Base-by-base conservation (phyloP, 2,329 filamentous ascomycete species). In the Colletotrichum tabaci region DNA sequence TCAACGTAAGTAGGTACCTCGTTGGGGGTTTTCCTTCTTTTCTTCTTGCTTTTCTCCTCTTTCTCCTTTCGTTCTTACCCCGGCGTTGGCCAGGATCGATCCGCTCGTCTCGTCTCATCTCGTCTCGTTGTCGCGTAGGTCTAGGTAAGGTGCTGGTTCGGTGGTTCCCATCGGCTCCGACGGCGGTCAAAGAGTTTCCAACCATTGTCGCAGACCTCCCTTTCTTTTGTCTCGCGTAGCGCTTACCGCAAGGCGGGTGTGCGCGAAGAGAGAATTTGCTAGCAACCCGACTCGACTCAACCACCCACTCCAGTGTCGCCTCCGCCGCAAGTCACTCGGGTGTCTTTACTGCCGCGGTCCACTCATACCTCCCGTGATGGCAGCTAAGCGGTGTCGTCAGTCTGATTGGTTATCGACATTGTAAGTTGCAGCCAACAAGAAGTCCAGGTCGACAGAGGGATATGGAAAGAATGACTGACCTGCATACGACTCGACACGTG, bases 321-420 rank as follows among this genome's bases (percentile, higher is more conserved):
- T 66, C 57, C 44, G 64, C 57, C 44, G 64, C 30, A 46, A 53
- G 58, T 72, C 47, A 62, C 61, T 68, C 67, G 62, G 67, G 61
- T 72, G 53, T 71, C 58, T 72, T 72, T 73, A 61, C 71, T 67
- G 71, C 71, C 58, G 63, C 42, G 62, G 50, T 66, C 64, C 68
- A 71, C 68, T 40, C 44, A 57, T 50, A 67, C 7, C 65, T 58
- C 61, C 50, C 58, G 61, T 47, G 63, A 73, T 58, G 60, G 53
- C 55, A 62, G 47, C 62, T 53, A 66, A 61, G 55, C 58, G 49
- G 66, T 52, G 47, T 47, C 26, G 42, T n/a, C 38, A 15, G 40
- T 55, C 46, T 66, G 49, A 74, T 74, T 74, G 73, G 73, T 26
- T 63, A 35, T 55, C 35, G 38, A 47, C 30, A 42, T 52, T 23